Base-by-base conservation (phyloP, 1,139 yeast species). In the Yamadazyma diospyri region DNA sequence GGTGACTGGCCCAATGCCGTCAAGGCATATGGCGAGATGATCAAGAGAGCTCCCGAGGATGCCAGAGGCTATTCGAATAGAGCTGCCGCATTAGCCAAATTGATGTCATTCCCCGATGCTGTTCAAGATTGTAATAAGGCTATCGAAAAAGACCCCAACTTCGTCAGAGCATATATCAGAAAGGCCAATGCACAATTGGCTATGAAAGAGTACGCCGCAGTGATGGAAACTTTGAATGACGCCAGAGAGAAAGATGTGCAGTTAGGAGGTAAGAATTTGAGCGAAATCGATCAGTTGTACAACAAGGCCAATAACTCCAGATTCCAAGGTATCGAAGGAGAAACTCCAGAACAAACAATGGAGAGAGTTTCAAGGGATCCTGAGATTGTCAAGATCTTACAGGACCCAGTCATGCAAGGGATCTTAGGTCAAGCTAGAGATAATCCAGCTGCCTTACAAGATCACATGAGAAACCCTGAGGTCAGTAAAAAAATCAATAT, bases 1-100 rank as follows among this genome's bases (percentile, higher is more conserved):
- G 94, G 87, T 27, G 95, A 92, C 62, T 89, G 96, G 96, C 97
- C 98, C 42, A 83, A 72, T 46, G 97, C 98, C 22, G 97, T 94
- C 35, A 85, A 85, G 59, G 82, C 95, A 8, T 94, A 94, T 64
- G 72, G 94, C 32, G 98, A 94, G 64, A 92, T 94, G 87, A 72
- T 89, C 51, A 86, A 88, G 67, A 83, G 99, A 57, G 89, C 94
- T 3, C 99, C 99, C 38, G 79, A 81, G 38, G 98, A 94, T 61
- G 94, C 95, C 22, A 80, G 97, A 61, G 98, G 97, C 35, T 94
- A 89, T 61, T 88, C 95, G 28, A 94, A 94, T 68, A 84, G 98
- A 64, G 98, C 99, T 35, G 98, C 98, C 25, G 96, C 95, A 1
- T 77, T 84, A 55, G 80, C 95, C 34, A 94, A 94, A 62, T 76